These are phyloP conservation scores for Ogataea paraovalis DNA, from an alignment of 805 yeast genomes.

Conservation along the genomic window DNA sequence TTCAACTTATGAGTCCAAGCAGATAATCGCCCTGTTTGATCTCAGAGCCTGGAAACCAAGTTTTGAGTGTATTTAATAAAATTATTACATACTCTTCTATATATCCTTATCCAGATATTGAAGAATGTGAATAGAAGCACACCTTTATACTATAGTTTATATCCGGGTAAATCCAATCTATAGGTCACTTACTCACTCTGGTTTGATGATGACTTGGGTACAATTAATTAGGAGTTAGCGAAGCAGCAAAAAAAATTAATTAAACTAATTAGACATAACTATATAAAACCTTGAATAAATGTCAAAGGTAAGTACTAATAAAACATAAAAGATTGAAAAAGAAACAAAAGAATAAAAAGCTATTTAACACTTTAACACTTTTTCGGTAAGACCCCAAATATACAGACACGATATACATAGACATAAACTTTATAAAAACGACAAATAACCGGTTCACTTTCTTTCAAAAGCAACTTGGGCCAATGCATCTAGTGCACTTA, in stretches of 20 bases:
- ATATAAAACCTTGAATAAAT: not conserved
- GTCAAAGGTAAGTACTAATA: not conserved
- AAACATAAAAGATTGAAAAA: not conserved
- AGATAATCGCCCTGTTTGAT: too few relatives aligned
- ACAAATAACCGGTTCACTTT: conserved; percentile 10
- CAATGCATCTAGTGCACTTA: conserved; percentile 35
- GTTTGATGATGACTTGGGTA: too few relatives aligned
- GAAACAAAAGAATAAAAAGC: not conserved
- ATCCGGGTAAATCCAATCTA: too few relatives aligned
- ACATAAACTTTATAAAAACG: not conserved
- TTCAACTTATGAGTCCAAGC: too few relatives aligned
- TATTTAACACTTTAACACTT: too few relatives aligned
- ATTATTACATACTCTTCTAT: too few relatives aligned
- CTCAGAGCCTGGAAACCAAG: too few relatives aligned
- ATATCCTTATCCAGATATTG: too few relatives aligned
- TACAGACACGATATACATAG: not conserved
- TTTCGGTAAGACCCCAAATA: not conserved
- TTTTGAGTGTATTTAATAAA: too few relatives aligned
- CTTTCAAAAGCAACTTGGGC: conserved; percentile 36
- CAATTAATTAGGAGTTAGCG: not conserved
- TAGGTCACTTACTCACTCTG: too few relatives aligned
- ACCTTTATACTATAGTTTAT: too few relatives aligned
- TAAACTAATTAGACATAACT: not conserved
- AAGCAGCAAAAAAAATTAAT: not conserved
- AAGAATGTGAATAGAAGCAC: too few relatives aligned